These are phyloP conservation scores for Plasmodiophora brassicae DNA, from an alignment of 208 protist species.

Conservation along the genomic window DNA sequence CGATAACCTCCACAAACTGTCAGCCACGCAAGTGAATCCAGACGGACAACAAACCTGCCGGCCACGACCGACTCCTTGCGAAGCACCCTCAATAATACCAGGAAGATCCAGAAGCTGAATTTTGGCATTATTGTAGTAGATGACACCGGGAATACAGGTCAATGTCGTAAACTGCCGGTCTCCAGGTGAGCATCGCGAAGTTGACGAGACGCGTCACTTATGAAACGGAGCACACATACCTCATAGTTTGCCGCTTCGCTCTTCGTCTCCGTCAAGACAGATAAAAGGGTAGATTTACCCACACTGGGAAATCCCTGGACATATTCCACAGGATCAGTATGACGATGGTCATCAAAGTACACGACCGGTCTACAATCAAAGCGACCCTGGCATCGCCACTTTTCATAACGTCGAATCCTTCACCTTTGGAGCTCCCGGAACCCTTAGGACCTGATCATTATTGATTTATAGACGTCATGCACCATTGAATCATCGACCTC, in stretches of 20 bases:
- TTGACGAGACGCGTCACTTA: too few relatives aligned
- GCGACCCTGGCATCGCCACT: constrained; percentile 53
- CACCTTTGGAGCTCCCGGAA: constrained; percentile 63
- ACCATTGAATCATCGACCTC: background rate
- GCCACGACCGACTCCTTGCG: constrained; percentile 88
- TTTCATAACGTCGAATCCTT: constrained; percentile 88
- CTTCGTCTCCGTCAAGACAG: constrained; percentile 84
- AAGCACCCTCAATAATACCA: constrained; percentile 96
- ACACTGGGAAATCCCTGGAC: constrained; percentile 87
- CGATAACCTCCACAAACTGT: constrained; percentile 78
- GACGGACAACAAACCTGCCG: constrained; percentile 73
- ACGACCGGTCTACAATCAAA: too few relatives aligned
- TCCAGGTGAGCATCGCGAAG: background rate
- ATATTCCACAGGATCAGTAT: too few relatives aligned
- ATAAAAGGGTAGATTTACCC: constrained; percentile 95
- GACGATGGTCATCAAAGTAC: too few relatives aligned
- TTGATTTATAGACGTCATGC: background rate
- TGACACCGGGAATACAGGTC: constrained; percentile 94
- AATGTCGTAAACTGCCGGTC: constrained; percentile 97
- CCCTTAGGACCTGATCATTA: constrained; percentile 36
- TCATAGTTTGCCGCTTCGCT: constrained; percentile 80
- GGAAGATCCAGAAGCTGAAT: constrained; percentile 97
- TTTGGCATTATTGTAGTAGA: constrained; percentile 37
- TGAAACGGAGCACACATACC: too few relatives aligned
- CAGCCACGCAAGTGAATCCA: too few relatives aligned